Evolutionary conservation across 169 alveolate genomes (phyloP).

Genomic region (Plasmodium berghei): DNA sequence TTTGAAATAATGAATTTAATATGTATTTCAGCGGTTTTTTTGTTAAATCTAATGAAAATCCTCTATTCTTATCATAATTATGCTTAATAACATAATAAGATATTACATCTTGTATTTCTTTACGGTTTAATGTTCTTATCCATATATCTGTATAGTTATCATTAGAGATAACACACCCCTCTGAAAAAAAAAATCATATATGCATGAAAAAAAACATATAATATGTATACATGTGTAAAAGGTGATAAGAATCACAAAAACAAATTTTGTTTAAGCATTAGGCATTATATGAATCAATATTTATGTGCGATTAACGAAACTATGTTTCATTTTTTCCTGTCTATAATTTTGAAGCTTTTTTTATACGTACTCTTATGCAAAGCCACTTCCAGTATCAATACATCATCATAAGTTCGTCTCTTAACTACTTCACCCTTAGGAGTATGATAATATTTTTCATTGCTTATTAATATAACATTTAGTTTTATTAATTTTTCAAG

Average conservation of each 20-base stretch:
- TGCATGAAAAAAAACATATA: not conserved
- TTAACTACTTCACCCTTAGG: slow-evolving; percentile 9
- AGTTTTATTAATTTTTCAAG: slow-evolving; percentile 33
- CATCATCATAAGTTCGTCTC: slow-evolving; percentile 56
- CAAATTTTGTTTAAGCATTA: not conserved
- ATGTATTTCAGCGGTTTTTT: slow-evolving; percentile 48
- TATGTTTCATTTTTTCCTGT: not conserved
- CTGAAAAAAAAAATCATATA: slow-evolving; percentile 15
- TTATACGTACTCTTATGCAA: slow-evolving; percentile 32
- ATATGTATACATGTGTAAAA: not conserved
- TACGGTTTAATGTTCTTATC: not conserved
- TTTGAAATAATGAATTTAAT: slow-evolving; percentile 53
- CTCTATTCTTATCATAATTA: slow-evolving; percentile 47
- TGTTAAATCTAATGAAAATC: slow-evolving; percentile 44
- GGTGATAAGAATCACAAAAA: not conserved
- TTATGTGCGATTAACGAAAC: not conserved
- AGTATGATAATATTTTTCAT: slow-evolving; percentile 36
- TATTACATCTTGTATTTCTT: slow-evolving; percentile 35
- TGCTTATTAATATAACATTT: slow-evolving; percentile 58
- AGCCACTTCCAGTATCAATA: slow-evolving; percentile 36
- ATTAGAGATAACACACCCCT: slow-evolving; percentile 68
- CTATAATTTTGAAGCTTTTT: not conserved
- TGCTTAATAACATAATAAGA: slow-evolving; percentile 57
- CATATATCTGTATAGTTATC: slow-evolving; percentile 45
- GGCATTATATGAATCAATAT: not conserved